A percentile compares a stretch with the other conserved stretches of the same genome.
phyloP scores from a whole-genome alignment of 1,284 basidiomycete species.

The Tylopilus orsonianus region DNA sequence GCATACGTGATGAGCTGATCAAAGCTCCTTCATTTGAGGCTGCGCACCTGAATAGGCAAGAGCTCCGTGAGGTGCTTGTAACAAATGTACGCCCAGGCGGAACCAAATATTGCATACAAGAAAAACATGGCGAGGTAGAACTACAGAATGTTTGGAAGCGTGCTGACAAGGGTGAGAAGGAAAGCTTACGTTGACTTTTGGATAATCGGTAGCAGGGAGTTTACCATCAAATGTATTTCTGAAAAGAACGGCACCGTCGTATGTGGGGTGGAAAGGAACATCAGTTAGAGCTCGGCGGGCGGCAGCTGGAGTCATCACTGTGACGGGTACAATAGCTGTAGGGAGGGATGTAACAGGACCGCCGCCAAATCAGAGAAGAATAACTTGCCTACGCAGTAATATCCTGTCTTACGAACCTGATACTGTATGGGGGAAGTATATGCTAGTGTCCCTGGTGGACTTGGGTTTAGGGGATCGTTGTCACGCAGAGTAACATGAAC shows the following conservation, averaged over 20 bases:
- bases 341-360: slow-evolving; percentile 12
- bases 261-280: slow-evolving; percentile 72
- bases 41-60: slow-evolving; percentile 76
- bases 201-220: slow-evolving; percentile 92
- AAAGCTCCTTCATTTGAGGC: neutral
- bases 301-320: slow-evolving; percentile 46
- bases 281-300: slow-evolving; percentile 45
- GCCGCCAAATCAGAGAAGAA: neutral
- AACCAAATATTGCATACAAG: slow-evolving; percentile 69
- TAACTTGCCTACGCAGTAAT: slow-evolving; percentile 88
- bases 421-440: slow-evolving; percentile 75
- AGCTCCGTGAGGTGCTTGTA: slow-evolving; percentile 81
- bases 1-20: slow-evolving; percentile 8
- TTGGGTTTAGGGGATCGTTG: slow-evolving; percentile 42
- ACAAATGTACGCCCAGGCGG: slow-evolving; percentile 84
- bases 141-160: slow-evolving; percentile 39
- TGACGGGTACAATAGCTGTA: slow-evolving; percentile 82
- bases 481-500: slow-evolving; percentile 22
- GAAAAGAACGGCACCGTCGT: slow-evolving; percentile 83
- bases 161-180: slow-evolving; percentile 1
- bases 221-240: slow-evolving; percentile 88
- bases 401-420: slow-evolving; percentile 84
- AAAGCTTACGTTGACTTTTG: slow-evolving; percentile 87
- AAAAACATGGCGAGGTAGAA: slow-evolving; percentile 88
- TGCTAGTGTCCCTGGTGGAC: slow-evolving; percentile 46